Conservation (phyloP, 345 rosid genomes). For the Linum tenue region DNA sequence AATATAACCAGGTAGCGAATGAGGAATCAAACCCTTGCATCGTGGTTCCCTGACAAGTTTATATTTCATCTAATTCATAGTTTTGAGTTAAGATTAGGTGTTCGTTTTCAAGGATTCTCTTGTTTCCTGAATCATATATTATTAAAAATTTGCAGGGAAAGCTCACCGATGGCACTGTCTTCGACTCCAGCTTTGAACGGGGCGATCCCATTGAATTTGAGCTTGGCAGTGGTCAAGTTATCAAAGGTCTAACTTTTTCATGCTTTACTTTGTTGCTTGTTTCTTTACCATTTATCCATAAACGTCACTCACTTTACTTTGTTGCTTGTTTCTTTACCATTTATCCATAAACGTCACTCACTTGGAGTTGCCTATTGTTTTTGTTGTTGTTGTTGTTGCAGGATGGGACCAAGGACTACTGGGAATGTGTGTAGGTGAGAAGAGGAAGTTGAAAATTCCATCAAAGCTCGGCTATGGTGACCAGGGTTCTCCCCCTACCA, state of each 20-base stretch:
- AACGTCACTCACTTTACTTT: too few relatives aligned
- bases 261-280: neutral
- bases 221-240: constrained; percentile 92
- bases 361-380: neutral
- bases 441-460: constrained; percentile 89
- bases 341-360: neutral
- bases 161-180: constrained; percentile 88
- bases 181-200: constrained; percentile 95
- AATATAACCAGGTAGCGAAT: neutral
- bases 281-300: neutral
- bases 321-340: neutral
- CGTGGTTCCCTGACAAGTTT: neutral
- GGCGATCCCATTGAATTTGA: constrained; percentile 93
- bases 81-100: neutral
- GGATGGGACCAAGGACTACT: constrained; percentile 98
- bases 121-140: neutral
- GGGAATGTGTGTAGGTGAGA: constrained; percentile 84
- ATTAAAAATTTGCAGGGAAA: constrained; percentile 45
- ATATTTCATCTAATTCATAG: neutral
- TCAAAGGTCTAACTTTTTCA: constrained; percentile 50
- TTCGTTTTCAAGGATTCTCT: neutral
- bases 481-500: constrained; percentile 87
- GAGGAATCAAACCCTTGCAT: neutral
- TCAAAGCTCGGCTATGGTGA: constrained; percentile 87
- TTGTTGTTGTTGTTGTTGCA: constrained; percentile 22